Base-by-base conservation (phyloP, 2,329 filamentous ascomycete species). In the Colletotrichum siamense region DNA sequence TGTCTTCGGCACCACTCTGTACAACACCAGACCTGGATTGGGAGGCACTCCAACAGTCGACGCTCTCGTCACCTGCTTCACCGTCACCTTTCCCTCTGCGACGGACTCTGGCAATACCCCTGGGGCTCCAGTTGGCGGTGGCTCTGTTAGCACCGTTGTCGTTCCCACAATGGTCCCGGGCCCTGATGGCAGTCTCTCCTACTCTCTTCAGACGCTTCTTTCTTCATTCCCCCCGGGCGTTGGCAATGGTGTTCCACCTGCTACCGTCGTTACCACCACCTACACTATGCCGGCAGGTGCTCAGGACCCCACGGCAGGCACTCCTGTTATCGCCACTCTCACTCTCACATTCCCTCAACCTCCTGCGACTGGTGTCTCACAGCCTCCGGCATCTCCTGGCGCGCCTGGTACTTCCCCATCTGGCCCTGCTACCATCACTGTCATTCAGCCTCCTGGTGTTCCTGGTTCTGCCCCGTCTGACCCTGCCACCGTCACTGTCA, bases 131-230 rank as follows among this genome's bases (percentile, higher is more conserved):
- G 34, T 49, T 26, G 30, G 18, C 28, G 67, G 57, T 34, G 70
- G 28, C 22, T 73, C 63, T 8, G 64, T 76, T 24, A 44, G 73
- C 57, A 73, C 64, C 12, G 59, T 66, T n/a, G 59, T 71, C 34
- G 12, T 76, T 59, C 64, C 73, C 44, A 76, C 73, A 39, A 57
- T 76, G 63, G 73, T 76, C 6, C 70, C 81, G 52, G 84, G 84
- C 5, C 49, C 81, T n/a, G 79, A 85, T 75, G 84, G 83, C 8
- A 75, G 80, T 49, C 81, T 82, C 13, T 85, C 84, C 12, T 73
- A 76, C 64, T 76, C 73, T 12, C 36, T 76, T 16, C 39, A 64
- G 16, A 79, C 84, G 13, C 75, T 85, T 24, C 82, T 85, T 52
- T 85, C 84, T 10, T 83, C 81, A 18, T 81, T 83, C 79, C 79